Evolutionary conservation across 2,329 filamentous ascomycete genomes (phyloP), one percentile per base, ranked within the genome.

Genomic region (Colletotrichum brevisporum): DNA sequence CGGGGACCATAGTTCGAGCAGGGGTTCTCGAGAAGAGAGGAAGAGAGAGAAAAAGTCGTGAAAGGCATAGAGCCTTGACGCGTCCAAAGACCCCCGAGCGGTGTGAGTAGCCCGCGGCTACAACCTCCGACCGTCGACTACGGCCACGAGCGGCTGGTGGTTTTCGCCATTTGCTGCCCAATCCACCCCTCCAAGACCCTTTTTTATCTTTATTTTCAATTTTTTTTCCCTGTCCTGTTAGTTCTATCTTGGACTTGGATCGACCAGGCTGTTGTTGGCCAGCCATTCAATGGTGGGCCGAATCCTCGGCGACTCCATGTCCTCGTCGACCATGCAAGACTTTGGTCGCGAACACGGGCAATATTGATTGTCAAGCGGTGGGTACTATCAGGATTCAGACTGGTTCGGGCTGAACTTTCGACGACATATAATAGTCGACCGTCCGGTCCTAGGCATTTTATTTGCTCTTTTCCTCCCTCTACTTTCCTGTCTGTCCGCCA

Each of bases 381-480:
- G 66, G 51, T 54, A 41, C 65, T n/a, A 24, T 26, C 26, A 6
- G 12, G 21, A 15, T 62, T 26, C 26, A 6, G 12, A 31, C 18
- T 62, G 26, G 52, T 47, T 65, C 54, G 54, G 61, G 48, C 21
- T 45, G 50, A 54, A 51, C 50, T 55, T 50, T 47, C 54, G 54
- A 65, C 51, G 52, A 69, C 54, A 69, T 69, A 69, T 69, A 69
- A 53, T 69, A 69, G 54, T 60, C 50, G 66, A 24, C 31, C 61
- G 16, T 48, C 50, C 53, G 21, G 61, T 69, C 66, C 61, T 54
- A 51, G 51, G 27, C 13, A 47, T 68, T 45, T 36, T 10, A 10
- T 36, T 10, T 36, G 31, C n/a, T 26, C 15, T 47, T 18, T n/a
- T 69, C 50, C 13, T 39, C 36, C 43, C 48, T 21, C n/a, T 12